Evolutionary conservation across 2,329 filamentous ascomycete genomes (phyloP), one percentile per base, ranked within the genome.

Genomic region (Pyrenophora teres): DNA sequence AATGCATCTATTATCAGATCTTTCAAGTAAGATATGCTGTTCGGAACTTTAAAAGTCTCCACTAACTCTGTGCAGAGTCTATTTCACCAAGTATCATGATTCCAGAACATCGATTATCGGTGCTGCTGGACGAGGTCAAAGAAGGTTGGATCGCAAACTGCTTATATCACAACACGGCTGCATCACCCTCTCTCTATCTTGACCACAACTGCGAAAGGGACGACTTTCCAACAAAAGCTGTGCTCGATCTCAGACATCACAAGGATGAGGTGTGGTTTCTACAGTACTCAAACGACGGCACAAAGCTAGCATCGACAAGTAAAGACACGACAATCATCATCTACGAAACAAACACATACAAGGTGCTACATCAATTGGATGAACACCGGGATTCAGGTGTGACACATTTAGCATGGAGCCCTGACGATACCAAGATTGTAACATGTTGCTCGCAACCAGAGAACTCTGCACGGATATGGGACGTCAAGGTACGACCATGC

Each of bases 81-180:
- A 96, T 99, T 71, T 96, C 94, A 1, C 93, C 94, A 0, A 94
- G 92, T 3, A 90, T 96, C 38, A 97, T 99, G 92, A 88, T 99
- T 47, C 94, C 94, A 1, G 90, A 96, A 68, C 90, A 94, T 71
- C 87, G 94, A 6, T 80, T 99, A 38, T 90, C 91, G 1, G 82
- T 86, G 30, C 79, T 99, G 13, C 78, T 99, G 45, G 82, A 92
- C 50, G 87, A 95, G 60, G 86, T 96, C 32, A 96, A 97, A 70
- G 82, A 87, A 55, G 85, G 82, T 57, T 93, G 97, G 76, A 89
- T 97, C 52, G 83, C 87, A 44, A 84, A 83, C 25, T 99, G 94
- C 70, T 77, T 92, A 33, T 97, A 92, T 73, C 94, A 99, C 76
- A 97, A 95, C 46, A 91, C 87, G 3, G 81, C 86, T 2, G 76